These are phyloP conservation scores for Hirsutella minnesotensis DNA, from an alignment of 2,329 filamentous ascomycete genomes.

Conservation along the genomic window DNA sequence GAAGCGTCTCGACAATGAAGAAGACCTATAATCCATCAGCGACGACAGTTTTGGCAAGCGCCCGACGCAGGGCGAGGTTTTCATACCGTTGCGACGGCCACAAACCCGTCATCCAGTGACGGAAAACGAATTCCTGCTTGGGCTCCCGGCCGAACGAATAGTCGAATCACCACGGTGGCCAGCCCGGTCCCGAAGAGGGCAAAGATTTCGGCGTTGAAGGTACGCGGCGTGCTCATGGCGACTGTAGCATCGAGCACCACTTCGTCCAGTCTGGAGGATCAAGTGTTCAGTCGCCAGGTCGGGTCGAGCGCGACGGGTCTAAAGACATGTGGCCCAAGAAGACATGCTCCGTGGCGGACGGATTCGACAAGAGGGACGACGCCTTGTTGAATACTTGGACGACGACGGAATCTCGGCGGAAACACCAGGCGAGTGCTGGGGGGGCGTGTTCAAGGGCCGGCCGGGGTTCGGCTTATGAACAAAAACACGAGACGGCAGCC, in stretches of 20 bases:
- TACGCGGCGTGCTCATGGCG: background rate
- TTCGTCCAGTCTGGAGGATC: background rate
- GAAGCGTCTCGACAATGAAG: conserved; percentile 1
- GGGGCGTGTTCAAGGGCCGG: too few species aligned
- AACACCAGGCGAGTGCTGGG: too few species aligned
- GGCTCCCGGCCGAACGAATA: background rate
- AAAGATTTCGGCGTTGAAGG: background rate
- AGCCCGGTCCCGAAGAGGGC: background rate
- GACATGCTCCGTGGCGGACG: background rate
- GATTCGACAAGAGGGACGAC: too few species aligned
- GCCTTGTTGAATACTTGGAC: too few species aligned
- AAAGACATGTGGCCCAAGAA: too few species aligned
- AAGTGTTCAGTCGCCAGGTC: background rate
- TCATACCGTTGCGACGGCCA: background rate
- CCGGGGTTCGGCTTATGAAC: too few species aligned
- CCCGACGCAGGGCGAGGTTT: background rate
- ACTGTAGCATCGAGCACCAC: background rate
- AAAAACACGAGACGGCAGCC: too few species aligned
- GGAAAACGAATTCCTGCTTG: background rate
- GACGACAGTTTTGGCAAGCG: background rate
- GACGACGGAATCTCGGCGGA: too few species aligned
- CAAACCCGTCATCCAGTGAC: background rate
- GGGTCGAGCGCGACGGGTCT: too few species aligned
- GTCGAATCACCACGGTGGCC: background rate
- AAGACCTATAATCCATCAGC: background rate